These are phyloP conservation scores for Crotalaria pallida DNA, from an alignment of 306 rosid species.

Conservation along the genomic window DNA sequence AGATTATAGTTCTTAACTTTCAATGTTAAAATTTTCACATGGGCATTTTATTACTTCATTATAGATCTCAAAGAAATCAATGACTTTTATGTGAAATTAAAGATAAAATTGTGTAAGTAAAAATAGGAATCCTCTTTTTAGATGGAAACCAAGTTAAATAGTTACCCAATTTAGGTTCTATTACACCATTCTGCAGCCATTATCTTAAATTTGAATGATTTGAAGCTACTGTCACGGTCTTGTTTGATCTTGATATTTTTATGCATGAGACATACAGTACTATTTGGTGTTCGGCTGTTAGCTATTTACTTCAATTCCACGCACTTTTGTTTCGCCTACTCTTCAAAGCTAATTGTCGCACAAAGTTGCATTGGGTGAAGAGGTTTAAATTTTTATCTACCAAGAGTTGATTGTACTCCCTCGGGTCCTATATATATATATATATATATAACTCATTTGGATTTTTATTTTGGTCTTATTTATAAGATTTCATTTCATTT, in stretches of 20 bases:
- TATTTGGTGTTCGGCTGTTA: conserved; percentile 15
- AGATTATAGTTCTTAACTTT: background rate
- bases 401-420: background rate
- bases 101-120: background rate
- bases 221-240: background rate
- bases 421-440: too few species aligned
- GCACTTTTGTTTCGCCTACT: conserved; percentile 50
- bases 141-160: background rate
- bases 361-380: conserved; percentile 35
- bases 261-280: background rate
- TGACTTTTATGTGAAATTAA: background rate
- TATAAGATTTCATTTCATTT: too few species aligned
- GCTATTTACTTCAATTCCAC: conserved; percentile 39
- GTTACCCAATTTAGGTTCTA: background rate
- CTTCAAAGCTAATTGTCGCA: conserved; percentile 67
- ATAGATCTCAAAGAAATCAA: background rate
- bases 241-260: background rate
- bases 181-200: background rate
- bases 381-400: background rate
- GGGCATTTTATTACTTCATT: background rate
- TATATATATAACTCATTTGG: too few species aligned
- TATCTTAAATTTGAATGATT: background rate
- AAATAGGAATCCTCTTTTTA: background rate
- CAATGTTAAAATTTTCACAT: background rate
- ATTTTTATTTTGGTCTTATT: too few species aligned